Evolutionary conservation across 2,329 filamentous ascomycete genomes (phyloP).

Genomic region (Pochonia chlamydosporia): DNA sequence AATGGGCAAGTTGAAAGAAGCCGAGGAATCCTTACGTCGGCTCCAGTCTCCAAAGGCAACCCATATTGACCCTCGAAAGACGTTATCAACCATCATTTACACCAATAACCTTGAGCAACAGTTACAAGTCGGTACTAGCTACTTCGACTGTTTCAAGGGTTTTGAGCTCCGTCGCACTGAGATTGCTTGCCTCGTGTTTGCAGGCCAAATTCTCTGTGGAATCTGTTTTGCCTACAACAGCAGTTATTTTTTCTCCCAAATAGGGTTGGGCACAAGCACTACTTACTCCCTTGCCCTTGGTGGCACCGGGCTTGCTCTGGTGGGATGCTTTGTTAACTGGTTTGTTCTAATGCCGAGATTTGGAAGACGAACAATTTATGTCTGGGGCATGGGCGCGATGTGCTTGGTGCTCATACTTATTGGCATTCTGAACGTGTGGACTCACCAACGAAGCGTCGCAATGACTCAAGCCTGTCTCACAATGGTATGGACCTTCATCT

Average conservation of each 20-base stretch:
- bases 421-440: constrained; percentile 30
- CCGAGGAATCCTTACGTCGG: constrained; percentile 25
- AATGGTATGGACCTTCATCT: constrained; percentile 26
- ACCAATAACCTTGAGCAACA: constrained; percentile 20
- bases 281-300: constrained; percentile 32
- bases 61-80: constrained; percentile 20
- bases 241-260: constrained; percentile 35
- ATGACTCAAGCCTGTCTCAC: constrained; percentile 30
- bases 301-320: constrained; percentile 31
- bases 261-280: constrained; percentile 21
- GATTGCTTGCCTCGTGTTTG: constrained; percentile 34
- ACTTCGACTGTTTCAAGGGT: constrained; percentile 37
- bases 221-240: constrained; percentile 30
- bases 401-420: constrained; percentile 31
- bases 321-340: constrained; percentile 41
- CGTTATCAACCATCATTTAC: constrained; percentile 35
- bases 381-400: constrained; percentile 37
- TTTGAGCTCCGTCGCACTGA: constrained; percentile 35
- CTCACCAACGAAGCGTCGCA: constrained; percentile 15
- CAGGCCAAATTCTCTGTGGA: constrained; percentile 19
- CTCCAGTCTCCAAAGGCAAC: constrained; percentile 21
- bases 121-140: constrained; percentile 26
- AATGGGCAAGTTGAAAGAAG: constrained; percentile 24
- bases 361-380: constrained; percentile 38
- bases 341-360: constrained; percentile 31